Conservation (phyloP, 805 yeast species). For the Ogataea henricii region DNA sequence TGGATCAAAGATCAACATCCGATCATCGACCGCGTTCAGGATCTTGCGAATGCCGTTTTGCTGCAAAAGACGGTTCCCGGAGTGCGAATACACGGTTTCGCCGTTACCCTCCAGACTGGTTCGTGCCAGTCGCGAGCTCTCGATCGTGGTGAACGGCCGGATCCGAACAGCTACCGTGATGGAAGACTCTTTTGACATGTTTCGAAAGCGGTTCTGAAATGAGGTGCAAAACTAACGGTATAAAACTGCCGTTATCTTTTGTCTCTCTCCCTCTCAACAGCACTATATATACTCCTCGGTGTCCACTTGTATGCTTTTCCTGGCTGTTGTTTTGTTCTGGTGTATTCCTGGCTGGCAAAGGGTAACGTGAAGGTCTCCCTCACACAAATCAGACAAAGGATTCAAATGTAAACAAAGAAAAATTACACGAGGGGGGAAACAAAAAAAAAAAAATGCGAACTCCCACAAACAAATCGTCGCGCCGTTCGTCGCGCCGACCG, state of each 20-base stretch:
- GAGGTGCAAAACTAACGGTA: not conserved
- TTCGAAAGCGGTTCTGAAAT: not conserved
- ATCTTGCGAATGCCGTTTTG: constrained; percentile 61
- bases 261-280: constrained; percentile 8
- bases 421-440: constrained; percentile 1
- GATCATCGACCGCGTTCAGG: constrained; percentile 78
- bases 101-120: constrained; percentile 32
- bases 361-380: not conserved
- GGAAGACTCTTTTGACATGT: constrained; percentile 46
- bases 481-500: constrained; percentile 14
- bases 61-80: constrained; percentile 22
- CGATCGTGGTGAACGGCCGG: constrained; percentile 73
- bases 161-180: constrained; percentile 79
- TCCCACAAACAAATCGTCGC: constrained; percentile 7
- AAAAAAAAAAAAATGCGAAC: not conserved
- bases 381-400: not conserved
- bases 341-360: not conserved
- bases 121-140: constrained; percentile 33
- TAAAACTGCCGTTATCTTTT: not conserved
- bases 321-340: not conserved
- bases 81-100: constrained; percentile 6
- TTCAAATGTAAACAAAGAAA: constrained; percentile 19
- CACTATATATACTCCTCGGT: not conserved
- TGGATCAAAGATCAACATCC: constrained; percentile 87
- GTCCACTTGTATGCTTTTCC: not conserved